phyloP scores from a whole-genome alignment of 2,329 filamentous ascomycete species.

The Hortaea werneckii region DNA sequence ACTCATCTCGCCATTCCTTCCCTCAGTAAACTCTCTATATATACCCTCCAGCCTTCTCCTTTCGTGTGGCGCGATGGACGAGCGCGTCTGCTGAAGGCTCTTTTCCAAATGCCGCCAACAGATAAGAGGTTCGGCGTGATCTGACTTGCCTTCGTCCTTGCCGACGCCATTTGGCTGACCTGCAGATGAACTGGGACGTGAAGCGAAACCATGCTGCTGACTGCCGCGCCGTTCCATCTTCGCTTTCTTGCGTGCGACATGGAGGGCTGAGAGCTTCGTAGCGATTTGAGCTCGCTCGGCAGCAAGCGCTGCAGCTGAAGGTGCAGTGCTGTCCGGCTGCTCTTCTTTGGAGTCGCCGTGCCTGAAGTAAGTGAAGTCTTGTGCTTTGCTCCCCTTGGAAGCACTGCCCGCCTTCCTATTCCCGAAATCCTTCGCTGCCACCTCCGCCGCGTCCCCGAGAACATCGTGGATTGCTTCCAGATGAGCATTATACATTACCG shows the following conservation, averaged over 20 bases:
- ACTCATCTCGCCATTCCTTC: slow-evolving; percentile 88
- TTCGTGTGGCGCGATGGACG: slow-evolving; percentile 75
- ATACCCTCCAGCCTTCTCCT: slow-evolving; percentile 64
- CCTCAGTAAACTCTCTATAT: slow-evolving; percentile 86
- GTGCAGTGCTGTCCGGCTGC: slow-evolving; percentile 23
- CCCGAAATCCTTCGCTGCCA: slow-evolving; percentile 19
- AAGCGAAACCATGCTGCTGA: neutral
- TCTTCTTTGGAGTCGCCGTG: slow-evolving; percentile 49
- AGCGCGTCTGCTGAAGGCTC: slow-evolving; percentile 64
- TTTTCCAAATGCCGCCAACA: slow-evolving; percentile 73
- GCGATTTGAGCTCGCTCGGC: slow-evolving; percentile 67
- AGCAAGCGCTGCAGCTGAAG: slow-evolving; percentile 25
- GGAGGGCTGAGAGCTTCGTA: slow-evolving; percentile 73
- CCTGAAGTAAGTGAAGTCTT: slow-evolving; percentile 60
- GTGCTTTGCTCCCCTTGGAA: slow-evolving; percentile 1
- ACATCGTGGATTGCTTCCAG: slow-evolving; percentile 94
- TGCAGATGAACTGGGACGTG: slow-evolving; percentile 8
- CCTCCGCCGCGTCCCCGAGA: slow-evolving; percentile 42
- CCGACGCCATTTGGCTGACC: slow-evolving; percentile 6
- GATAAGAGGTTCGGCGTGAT: slow-evolving; percentile 59
- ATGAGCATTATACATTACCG: slow-evolving; percentile 90
- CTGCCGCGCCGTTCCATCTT: slow-evolving; percentile 39
- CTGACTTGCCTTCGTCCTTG: neutral
- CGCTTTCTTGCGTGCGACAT: slow-evolving; percentile 55
- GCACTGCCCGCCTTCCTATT: slow-evolving; percentile 19